Evolutionary conservation across 768 basidiomycete species (phyloP), one percentile per base, ranked within the genome.

Genomic region (Lactarius psammicola): DNA sequence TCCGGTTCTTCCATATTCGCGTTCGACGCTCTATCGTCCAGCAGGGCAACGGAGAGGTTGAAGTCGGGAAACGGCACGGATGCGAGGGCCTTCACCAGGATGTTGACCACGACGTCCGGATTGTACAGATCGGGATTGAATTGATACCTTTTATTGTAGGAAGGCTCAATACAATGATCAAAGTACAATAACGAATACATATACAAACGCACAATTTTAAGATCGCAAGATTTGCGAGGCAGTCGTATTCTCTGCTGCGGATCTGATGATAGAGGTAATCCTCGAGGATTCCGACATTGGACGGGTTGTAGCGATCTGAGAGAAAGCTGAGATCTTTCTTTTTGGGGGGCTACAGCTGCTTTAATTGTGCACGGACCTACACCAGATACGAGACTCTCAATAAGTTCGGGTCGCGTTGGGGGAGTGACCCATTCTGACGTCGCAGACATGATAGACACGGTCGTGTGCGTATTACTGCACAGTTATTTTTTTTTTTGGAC

Each of bases 221-320:
- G 68, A 97, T 94, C 57, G 95, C 95, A 46, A 98, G 81, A 78
- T 98, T 98, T 34, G 96, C 94, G 49, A 98, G 84, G 71, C 92
- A 89, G 76, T 99, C 96, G 71, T 98, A 98, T 75, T 94, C 90
- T 70, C 90, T 88, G 72, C 86, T 89, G 70, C 90, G 84, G 68
- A 94, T 93, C 78, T 99, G 96, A 75, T 93, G 89, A 76, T 92
- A 93, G 66, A 98, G 87, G 79, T 98, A 98, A 75, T 98, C 96
- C 78, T 98, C 96, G 65, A 98, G 87, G 70, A 95, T 91, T 42
- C 86, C 81, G 65, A 96, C 87, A 76, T 98, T 98, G 60, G 89
- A 88, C 51, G 96, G 96, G 78, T 98, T 98, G 78, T 98, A 98
- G 65, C 96, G 89, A 81, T 98, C 96, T 97, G 64, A 10, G 58